Base-by-base conservation (phyloP, 768 basidiomycete genomes). In the Lactarius indigo region DNA sequence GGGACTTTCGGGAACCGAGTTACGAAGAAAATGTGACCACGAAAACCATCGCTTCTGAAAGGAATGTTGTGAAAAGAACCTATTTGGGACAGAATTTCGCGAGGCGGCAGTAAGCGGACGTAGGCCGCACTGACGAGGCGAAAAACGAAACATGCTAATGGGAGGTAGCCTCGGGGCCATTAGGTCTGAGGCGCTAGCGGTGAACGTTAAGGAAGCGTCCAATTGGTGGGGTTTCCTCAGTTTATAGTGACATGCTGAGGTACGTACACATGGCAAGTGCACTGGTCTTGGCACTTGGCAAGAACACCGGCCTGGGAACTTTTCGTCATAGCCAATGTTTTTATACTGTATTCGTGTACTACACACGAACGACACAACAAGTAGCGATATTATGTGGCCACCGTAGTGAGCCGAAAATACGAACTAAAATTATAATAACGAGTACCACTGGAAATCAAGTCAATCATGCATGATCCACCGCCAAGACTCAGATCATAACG, bases 141-240 rank as follows among this genome's bases (percentile, higher is more conserved):
- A 57, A 17, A 66, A 58, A 66, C 65, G 65, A 52, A 47, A 30
- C 12, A 35, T 31, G 35, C 3, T 15, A 28, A 33, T 30, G 10
- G 54, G 20, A 18, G 15, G 20, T 37, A 37, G 35, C 18, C 33
- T 28, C 26, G 20, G 17, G 7, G 41, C 17, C 41, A 41, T 41
- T 41, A 13, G 15, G 41, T 41, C 41, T 18, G 2, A 41, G 17
- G 23, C n/a, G 4, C 44, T 10, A 47, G 10, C 2, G 44, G 20
- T 2, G 50, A n/a, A 41, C 37, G 13, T 39, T 5, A 39, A 9
- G 47, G 10, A 2, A 8, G 47, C 23, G 47, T 50, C 6, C 1
- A 23, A 10, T 7, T 23, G 9, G 3, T 44, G 8, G 39, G 44
- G 44, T 47, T n/a, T 44, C 20, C 37, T 39, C 44, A 9, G 20